These are phyloP conservation scores for Cymbopogon flexuosus DNA, from an alignment of 202 grass and related monocot genomes.

Conservation along the genomic window DNA sequence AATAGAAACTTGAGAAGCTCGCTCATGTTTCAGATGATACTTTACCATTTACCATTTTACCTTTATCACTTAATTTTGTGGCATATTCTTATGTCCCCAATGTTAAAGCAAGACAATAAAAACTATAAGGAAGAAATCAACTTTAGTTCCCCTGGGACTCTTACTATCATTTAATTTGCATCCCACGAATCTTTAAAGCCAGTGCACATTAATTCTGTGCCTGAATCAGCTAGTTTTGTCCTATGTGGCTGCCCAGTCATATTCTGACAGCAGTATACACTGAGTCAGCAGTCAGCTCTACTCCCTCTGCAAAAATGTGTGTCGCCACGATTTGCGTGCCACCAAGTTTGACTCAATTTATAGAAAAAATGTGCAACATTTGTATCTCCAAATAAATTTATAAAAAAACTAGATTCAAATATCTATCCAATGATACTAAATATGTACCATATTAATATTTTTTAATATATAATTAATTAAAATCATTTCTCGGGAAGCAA, in stretches of 20 bases:
- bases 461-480: too few relatives aligned
- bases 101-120: background rate
- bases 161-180: background rate
- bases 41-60: conserved; percentile 8
- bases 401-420: too few relatives aligned
- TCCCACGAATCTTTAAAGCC: background rate
- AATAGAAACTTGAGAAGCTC: background rate
- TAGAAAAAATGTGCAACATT: too few relatives aligned
- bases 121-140: background rate
- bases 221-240: background rate
- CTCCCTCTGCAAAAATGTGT: too few relatives aligned
- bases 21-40: background rate
- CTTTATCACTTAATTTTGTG: background rate
- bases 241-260: background rate
- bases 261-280: background rate
- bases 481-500: too few relatives aligned
- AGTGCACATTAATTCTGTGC: background rate
- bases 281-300: background rate
- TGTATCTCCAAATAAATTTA: too few relatives aligned
- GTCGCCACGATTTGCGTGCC: too few relatives aligned
- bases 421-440: too few relatives aligned
- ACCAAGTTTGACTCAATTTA: too few relatives aligned
- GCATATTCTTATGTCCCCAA: background rate
- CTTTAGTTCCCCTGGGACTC: background rate
- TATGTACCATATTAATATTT: too few relatives aligned